Evolutionary conservation across 2,329 filamentous ascomycete species (phyloP).

Genomic region (Diplodia scrobiculata): DNA sequence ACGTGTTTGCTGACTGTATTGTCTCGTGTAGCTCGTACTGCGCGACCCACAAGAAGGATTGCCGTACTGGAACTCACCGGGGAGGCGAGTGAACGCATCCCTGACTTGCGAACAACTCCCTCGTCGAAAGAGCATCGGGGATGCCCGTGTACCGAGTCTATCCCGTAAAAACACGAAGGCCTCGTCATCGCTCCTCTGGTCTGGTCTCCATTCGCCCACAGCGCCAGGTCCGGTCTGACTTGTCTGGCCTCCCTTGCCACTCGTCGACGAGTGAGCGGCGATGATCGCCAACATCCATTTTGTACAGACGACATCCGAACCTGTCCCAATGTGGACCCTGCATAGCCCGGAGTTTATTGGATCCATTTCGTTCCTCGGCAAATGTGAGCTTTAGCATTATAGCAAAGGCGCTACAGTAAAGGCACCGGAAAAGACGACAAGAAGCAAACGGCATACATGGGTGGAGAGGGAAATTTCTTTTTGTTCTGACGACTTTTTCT

Average conservation of each 20-base stretch:
- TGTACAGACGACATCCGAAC: conserved; percentile 5
- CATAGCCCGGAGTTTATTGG: conserved; percentile 13
- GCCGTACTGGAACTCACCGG: conserved; percentile 23
- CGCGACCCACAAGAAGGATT: conserved; percentile 28
- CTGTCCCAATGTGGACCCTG: background rate
- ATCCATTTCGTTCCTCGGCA: background rate
- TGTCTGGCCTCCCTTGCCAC: background rate
- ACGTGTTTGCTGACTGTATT: conserved; percentile 11
- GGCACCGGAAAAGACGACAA: background rate
- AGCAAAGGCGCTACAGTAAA: conserved; percentile 10
- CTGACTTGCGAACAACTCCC: background rate
- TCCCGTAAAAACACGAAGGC: background rate
- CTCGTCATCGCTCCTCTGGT: background rate
- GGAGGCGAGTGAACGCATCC: conserved; percentile 4
- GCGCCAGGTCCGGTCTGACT: background rate
- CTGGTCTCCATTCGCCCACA: background rate
- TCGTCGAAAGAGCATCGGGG: background rate
- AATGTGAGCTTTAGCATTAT: conserved; percentile 8
- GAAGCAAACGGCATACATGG: background rate
- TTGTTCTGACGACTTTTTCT: background rate
- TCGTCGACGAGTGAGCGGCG: background rate
- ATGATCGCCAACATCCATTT: background rate
- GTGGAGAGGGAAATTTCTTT: background rate
- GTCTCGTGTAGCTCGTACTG: conserved; percentile 25
- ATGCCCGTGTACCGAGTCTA: background rate